These are phyloP conservation scores for Hirsutella rhossiliensis DNA, from an alignment of 2,329 filamentous ascomycete genomes.

Conservation along the genomic window DNA sequence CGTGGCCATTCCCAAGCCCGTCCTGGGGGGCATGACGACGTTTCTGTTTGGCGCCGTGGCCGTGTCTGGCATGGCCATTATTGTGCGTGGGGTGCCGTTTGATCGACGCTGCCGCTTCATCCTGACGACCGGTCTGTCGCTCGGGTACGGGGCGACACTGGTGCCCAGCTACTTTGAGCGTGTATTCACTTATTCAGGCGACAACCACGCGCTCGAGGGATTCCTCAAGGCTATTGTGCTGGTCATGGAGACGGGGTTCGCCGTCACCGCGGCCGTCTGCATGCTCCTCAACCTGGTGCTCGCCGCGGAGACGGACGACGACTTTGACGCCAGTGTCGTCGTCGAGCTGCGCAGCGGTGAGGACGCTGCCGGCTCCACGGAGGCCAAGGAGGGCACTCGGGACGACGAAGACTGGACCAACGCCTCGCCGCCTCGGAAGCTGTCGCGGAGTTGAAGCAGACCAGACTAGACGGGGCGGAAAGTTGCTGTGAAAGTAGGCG, in stretches of 20 bases:
- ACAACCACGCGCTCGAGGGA: conserved; percentile 54
- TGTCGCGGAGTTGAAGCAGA: not conserved
- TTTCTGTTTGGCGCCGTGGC: conserved; percentile 71
- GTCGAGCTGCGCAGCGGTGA: conserved; percentile 2
- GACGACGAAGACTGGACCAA: not conserved
- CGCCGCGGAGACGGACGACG: conserved; percentile 63
- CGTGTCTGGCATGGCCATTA: conserved; percentile 66
- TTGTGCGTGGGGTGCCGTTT: conserved; percentile 56
- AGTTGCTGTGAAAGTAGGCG: no score
- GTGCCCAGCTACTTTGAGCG: conserved; percentile 55
- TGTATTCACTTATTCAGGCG: conserved; percentile 61
- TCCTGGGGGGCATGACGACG: conserved; percentile 63
- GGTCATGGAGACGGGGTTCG: conserved; percentile 64
- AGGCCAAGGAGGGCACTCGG: not conserved
- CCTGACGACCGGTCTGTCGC: conserved; percentile 58
- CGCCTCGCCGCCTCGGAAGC: not conserved
- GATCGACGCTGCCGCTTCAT: conserved; percentile 76
- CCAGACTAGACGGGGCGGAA: no score
- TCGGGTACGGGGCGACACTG: conserved; percentile 61
- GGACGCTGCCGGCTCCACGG: not conserved
- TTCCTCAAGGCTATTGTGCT: conserved; percentile 65
- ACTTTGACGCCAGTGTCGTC: conserved; percentile 9
- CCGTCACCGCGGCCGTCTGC: conserved; percentile 60
- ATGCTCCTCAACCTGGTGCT: conserved; percentile 63
- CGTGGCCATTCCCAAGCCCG: conserved; percentile 58